These are phyloP conservation scores for Chlamydomonas sphaeroides DNA, from an alignment of 139 green algal genomes.

Conservation along the genomic window DNA sequence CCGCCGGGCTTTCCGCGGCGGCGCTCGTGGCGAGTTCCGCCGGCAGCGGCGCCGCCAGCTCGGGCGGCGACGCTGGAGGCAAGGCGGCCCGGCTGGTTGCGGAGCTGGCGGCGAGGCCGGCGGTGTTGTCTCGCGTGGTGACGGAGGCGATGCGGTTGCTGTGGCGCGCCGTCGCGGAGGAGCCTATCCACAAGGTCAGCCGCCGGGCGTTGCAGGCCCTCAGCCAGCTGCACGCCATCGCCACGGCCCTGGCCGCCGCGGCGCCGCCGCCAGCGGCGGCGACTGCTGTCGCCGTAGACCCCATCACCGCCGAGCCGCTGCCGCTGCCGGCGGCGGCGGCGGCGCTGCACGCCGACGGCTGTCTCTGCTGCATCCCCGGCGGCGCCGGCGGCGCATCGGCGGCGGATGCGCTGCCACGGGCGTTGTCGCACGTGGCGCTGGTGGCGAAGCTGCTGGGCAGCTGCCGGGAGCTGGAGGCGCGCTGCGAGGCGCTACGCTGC, in stretches of 20 bases:
- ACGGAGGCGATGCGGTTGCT: conserved; percentile 14
- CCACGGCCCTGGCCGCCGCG: neutral
- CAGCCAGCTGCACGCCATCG: conserved; percentile 8
- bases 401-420: neutral
- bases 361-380: conserved; percentile 1
- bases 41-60: neutral
- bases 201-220: conserved; percentile 26
- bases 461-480: conserved; percentile 40
- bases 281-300: neutral
- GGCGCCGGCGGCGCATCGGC: neutral
- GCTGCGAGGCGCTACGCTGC: conserved; percentile 55
- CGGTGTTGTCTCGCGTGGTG: neutral
- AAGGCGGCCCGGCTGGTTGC: conserved; percentile 6
- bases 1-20: neutral
- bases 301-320: neutral
- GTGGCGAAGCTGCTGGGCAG: conserved; percentile 26
- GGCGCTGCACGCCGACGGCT: conserved; percentile 13
- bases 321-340: no score
- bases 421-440: conserved; percentile 13
- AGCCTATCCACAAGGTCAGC: conserved; percentile 14
- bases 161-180: conserved; percentile 13
- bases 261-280: neutral
- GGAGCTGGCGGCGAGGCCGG: neutral
- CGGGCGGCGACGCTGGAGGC: neutral
- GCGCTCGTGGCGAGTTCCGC: neutral